A percentile compares a stretch with the other conserved stretches of the same genome.
Evolutionary conservation across 345 rosid species (phyloP).

Genomic region (Aquilaria sinensis): DNA sequence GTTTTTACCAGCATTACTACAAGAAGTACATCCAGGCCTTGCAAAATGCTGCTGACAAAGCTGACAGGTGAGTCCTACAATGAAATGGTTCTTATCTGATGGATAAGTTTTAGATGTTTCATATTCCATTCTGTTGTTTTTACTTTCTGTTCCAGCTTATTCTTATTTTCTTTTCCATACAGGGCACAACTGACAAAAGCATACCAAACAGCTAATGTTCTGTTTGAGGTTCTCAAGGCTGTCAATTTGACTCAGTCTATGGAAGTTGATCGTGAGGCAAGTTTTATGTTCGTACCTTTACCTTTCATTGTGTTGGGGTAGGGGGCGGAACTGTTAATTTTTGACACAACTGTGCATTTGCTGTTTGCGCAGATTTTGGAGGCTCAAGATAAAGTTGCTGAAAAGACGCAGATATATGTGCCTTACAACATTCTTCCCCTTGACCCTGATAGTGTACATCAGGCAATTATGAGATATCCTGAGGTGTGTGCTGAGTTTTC

Average conservation of each 20-base stretch:
- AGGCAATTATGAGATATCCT: constrained; percentile 95
- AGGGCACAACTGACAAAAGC: constrained; percentile 99
- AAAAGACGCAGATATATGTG: constrained; percentile 84
- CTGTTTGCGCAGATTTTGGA: constrained; percentile 70
- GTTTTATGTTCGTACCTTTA: constrained; percentile 7
- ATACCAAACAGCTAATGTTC: constrained; percentile 99
- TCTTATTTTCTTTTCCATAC: constrained; percentile 14
- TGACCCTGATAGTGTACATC: constrained; percentile 98
- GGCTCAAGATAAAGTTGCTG: constrained; percentile 90
- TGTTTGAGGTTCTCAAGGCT: constrained; percentile 97
- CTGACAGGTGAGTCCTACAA: constrained; percentile 59
- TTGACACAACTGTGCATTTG: constrained; percentile 10
- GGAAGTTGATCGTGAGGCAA: constrained; percentile 96
- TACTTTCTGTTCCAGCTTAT: not conserved
- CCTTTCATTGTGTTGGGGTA: not conserved
- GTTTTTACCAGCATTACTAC: constrained; percentile 82
- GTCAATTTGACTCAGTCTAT: constrained; percentile 89
- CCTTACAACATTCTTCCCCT: constrained; percentile 97
- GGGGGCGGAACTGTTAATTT: not conserved
- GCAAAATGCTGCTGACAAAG: constrained; percentile 89
- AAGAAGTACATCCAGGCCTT: constrained; percentile 84
- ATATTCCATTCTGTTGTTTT: no score
- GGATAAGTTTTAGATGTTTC: not conserved
- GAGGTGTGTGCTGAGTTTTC: constrained; percentile 45
- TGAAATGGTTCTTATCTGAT: not conserved